A percentile compares a stretch with the other conserved stretches of the same genome.
Evolutionary conservation across 176 grass and related monocot species (phyloP).

Genomic region (Oryza brachyantha): DNA sequence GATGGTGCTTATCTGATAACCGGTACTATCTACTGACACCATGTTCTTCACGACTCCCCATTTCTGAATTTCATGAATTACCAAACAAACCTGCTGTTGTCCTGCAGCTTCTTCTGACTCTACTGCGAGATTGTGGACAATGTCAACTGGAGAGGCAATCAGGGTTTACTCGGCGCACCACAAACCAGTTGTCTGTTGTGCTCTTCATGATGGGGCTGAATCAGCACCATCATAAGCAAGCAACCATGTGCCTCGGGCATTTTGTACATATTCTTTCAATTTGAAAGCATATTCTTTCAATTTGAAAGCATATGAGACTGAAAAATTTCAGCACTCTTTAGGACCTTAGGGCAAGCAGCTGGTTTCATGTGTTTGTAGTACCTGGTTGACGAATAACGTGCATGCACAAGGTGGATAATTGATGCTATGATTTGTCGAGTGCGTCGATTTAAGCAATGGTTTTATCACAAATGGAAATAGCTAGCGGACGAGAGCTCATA

Average conservation of each 20-base stretch:
- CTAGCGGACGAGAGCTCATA: too few species aligned
- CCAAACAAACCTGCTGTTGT: neutral
- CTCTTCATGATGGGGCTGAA: constrained; percentile 81
- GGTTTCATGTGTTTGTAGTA: too few species aligned
- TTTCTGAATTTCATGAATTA: neutral
- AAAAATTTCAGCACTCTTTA: neutral
- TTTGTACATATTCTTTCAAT: constrained; percentile 25
- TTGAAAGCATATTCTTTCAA: neutral
- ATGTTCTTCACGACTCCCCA: neutral
- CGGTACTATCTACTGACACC: constrained; percentile 28
- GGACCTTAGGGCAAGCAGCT: too few species aligned
- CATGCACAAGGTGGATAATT: too few species aligned
- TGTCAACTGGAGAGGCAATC: constrained; percentile 77
- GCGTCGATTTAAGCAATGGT: too few species aligned
- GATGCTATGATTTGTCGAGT: too few species aligned
- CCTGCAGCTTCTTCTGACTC: constrained; percentile 83
- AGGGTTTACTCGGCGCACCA: constrained; percentile 91
- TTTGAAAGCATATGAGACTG: neutral
- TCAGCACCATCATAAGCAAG: constrained; percentile 37
- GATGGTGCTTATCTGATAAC: constrained; percentile 92
- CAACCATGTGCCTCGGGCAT: neutral
- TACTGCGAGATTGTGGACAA: constrained; percentile 72
- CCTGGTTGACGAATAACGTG: too few species aligned
- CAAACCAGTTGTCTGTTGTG: constrained; percentile 72
- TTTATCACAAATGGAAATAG: too few species aligned